Conservation (phyloP, 306 rosid species). For the Betula pendula region DNA sequence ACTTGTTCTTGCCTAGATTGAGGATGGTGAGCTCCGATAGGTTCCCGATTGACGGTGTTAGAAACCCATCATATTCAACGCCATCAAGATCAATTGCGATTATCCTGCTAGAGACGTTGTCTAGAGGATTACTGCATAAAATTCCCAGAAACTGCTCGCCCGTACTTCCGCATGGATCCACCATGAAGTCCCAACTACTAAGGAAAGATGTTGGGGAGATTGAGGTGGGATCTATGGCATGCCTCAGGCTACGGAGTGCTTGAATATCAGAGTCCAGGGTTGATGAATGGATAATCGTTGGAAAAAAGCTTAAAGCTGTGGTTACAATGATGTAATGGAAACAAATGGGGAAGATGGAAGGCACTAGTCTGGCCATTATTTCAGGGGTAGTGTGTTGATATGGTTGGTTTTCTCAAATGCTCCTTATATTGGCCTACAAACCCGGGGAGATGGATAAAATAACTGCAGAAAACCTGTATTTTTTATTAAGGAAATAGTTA, state of each 20-base stretch:
- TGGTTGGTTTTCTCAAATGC: conserved; percentile 1
- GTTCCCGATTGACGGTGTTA: conserved; percentile 44
- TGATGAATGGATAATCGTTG: conserved; percentile 18
- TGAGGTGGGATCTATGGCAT: conserved; percentile 46
- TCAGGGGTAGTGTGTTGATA: neutral
- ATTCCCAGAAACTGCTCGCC: conserved; percentile 52
- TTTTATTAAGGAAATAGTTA: neutral
- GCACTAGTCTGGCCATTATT: conserved; percentile 31
- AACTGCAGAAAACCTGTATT: neutral
- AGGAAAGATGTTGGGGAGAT: conserved; percentile 34
- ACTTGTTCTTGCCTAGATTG: conserved; percentile 40
- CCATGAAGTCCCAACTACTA: conserved; percentile 40
- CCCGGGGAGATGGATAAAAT: neutral
- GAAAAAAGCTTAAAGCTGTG: conserved; percentile 10
- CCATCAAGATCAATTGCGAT: conserved; percentile 47
- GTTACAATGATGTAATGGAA: conserved; percentile 19
- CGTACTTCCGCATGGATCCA: conserved; percentile 41
- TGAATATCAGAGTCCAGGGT: conserved; percentile 35
- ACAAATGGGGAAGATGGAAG: conserved; percentile 11
- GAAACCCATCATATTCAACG: conserved; percentile 48
- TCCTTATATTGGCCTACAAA: neutral
- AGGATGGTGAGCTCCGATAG: conserved; percentile 40
- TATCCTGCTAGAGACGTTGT: conserved; percentile 44
- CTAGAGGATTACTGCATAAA: conserved; percentile 38
- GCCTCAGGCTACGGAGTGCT: conserved; percentile 33